Base-by-base conservation (phyloP, 345 rosid genomes). In the Alliaria petiolata region DNA sequence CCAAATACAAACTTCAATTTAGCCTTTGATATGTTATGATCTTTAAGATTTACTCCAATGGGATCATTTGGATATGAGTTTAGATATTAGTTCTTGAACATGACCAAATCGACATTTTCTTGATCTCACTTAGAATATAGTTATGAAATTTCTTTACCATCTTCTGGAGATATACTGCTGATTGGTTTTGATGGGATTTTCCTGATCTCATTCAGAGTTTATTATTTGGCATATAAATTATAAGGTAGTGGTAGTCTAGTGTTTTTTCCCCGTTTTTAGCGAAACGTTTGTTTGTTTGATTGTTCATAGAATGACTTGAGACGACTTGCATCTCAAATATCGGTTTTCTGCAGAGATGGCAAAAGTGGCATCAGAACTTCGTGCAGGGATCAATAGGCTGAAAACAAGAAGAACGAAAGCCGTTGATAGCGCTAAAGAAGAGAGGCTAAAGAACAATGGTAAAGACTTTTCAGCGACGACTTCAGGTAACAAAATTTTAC, bases 361-460 rank as follows among this genome's bases (percentile, higher is more conserved):
- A 52, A 80, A 65, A 75, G 51, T 82, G 13, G 91, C 82, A 54
- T 77, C 88, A 15, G 88, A 89, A 25, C 89, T 89, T 58, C 84
- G 81, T 57, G 51, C 25, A 56, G 80, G 81, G 67, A 58, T 92
- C 58, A 73, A 76, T 54, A 80, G 73, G 64, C 65, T 84, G 66
- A 80, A 79, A 67, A 47, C 65, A 20, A 72, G 58, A 68, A 74
- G 82, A 76, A 66, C 59, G 65, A 76, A 78, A 57, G 74, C 69
- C 42, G 20, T 26, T 51, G 79, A 79, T 55, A 49, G 63, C 52
- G 40, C 17, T 6, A 59, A 40, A 77, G 65, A 49, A 14, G 79
- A 80, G 79, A 82, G 78, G 76, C 59, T 82, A 61, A 55, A 55
- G 54, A 68, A 78, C 40, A 73, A 76, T 49, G 53, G 75, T 35